Evolutionary conservation across 192 early-diverging fungal species (phyloP).

Genomic region (Bifiguratus adelaidae): DNA sequence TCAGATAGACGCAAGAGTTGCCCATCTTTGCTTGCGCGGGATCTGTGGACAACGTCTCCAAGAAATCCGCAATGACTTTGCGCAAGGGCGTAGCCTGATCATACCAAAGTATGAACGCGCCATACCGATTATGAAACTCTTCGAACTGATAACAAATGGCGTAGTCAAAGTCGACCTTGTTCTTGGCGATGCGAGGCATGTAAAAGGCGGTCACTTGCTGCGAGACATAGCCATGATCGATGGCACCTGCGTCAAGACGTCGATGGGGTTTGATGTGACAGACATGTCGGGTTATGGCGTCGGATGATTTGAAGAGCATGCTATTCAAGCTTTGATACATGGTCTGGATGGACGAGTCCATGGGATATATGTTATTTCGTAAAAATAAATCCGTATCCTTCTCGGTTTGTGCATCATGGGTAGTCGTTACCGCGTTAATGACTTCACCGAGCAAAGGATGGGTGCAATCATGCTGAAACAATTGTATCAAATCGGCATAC

Average conservation of each 20-base stretch:
- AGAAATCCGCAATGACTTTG: constrained; percentile 15
- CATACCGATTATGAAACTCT: constrained; percentile 67
- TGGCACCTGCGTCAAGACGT: constrained; percentile 59
- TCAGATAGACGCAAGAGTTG: constrained; percentile 41
- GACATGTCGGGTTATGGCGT: too few relatives aligned
- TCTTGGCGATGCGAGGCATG: constrained; percentile 56
- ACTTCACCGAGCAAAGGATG: constrained; percentile 60
- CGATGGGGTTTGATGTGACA: constrained; percentile 42
- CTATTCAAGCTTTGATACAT: too few relatives aligned
- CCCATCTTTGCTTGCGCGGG: too few relatives aligned
- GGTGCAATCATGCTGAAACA: constrained; percentile 49
- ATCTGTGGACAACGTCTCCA: too few relatives aligned
- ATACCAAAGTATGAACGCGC: constrained; percentile 25
- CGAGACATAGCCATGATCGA: constrained; percentile 73
- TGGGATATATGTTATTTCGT: too few relatives aligned
- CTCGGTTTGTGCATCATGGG: too few relatives aligned
- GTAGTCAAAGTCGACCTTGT: constrained; percentile 56
- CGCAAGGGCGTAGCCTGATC: constrained; percentile 6
- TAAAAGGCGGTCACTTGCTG: constrained; percentile 62
- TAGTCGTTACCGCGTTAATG: too few relatives aligned
- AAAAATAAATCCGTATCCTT: too few relatives aligned
- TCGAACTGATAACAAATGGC: constrained; percentile 55
- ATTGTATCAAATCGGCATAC: constrained; percentile 58
- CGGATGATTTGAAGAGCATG: too few relatives aligned
- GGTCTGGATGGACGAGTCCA: too few relatives aligned